Evolutionary conservation across 208 protist species (phyloP), one percentile per base, ranked within the genome.

Genomic region (Acanthamoeba sp.): DNA sequence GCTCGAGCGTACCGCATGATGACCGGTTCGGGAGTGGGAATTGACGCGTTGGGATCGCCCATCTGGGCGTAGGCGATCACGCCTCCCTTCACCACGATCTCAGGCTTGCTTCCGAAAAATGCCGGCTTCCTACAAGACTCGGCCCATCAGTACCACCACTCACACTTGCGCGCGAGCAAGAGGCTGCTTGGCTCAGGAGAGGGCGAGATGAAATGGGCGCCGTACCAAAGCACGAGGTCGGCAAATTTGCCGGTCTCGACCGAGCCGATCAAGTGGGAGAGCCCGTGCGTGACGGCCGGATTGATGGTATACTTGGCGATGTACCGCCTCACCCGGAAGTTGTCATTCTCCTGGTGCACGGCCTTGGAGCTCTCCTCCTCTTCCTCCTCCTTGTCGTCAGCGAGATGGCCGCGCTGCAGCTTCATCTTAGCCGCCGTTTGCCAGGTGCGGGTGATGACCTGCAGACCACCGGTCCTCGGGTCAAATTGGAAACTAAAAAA

Each of bases 241-340:
- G 96, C 96, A 4, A 96, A 76, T 59, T 95, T 96, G 27, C 95
- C 95, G 4, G 84, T 14, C 78, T 95, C 92, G 9, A 94, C 73
- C 9, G 94, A 96, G 48, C 95, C 95, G n/a, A 96, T 48, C 12
- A 94, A 20, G 85, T 97, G 96, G 45, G 95, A 90, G 78, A 95
- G 95, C 38, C 96, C 96, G 91, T 97, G 96, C 9, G 96, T 95
- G 76, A 95, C 76, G 10, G 96, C 96, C 10, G 96, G 95, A 91
- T 97, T 97, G 85, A 97, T 97, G 32, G 96, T 97, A 95, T 97
- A 97, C 94, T 96, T 97, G 78, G 96, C 95, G 29, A 96, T 93
- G 71, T 97, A 97, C 20, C 92, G 38, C 57, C 32, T 94, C 16
- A 91, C 92, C 27, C 92, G n/a, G 78, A 94, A 64, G 50, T 94